Percentiles rank a stretch among this genome's conserved stretches.
These are phyloP conservation scores for Melaleuca alternifolia DNA, from an alignment of 345 rosid species.

Conservation along the genomic window DNA sequence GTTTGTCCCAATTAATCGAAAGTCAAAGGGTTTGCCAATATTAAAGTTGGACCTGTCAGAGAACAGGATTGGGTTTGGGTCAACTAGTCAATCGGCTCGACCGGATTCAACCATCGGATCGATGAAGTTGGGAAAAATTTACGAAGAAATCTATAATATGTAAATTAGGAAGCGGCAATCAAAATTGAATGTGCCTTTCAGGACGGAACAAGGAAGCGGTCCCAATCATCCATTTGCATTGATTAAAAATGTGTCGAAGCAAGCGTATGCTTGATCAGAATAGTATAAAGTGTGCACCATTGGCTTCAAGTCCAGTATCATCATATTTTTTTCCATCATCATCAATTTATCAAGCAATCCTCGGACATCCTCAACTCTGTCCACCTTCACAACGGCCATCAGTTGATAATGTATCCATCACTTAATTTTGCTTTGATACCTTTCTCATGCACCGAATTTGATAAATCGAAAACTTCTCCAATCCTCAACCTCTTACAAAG, in stretches of 20 bases:
- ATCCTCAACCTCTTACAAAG: constrained; percentile 57
- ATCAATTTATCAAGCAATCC: constrained; percentile 26
- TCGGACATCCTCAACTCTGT: constrained; percentile 33
- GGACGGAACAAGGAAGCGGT: constrained; percentile 50
- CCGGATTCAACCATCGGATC: no score
- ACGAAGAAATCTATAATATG: no score
- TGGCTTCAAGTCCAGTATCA: constrained; percentile 32
- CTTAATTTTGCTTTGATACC: constrained; percentile 53
- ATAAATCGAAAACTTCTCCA: constrained; percentile 52
- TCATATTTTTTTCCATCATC: constrained; percentile 41
- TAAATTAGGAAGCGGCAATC: constrained; percentile 13
- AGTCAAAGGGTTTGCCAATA: no score
- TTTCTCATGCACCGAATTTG: constrained; percentile 58
- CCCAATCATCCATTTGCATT: constrained; percentile 53
- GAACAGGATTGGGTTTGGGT: no score
- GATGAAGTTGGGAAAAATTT: no score
- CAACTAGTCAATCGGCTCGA: no score
- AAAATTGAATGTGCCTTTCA: constrained; percentile 59
- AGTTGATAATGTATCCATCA: constrained; percentile 68
- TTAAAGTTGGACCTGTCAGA: no score
- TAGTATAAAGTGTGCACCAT: constrained; percentile 57
- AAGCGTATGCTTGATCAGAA: constrained; percentile 44
- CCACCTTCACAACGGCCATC: constrained; percentile 75
- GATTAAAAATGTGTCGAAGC: constrained; percentile 48
- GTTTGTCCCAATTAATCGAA: no score